phyloP scores from a whole-genome alignment of 768 basidiomycete species.

The Boletus vinaceobasis region DNA sequence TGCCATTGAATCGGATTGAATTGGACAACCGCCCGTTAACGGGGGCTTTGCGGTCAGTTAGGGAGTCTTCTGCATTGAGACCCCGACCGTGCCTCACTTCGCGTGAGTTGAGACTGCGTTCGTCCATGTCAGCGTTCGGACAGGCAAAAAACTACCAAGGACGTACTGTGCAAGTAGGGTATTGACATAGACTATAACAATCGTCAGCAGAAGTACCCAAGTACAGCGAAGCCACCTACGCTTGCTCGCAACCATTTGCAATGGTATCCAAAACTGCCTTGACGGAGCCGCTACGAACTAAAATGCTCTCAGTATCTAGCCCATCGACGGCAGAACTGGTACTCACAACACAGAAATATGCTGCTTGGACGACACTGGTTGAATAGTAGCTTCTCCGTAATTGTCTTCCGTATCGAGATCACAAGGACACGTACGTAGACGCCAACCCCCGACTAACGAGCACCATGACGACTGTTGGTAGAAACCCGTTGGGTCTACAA shows the following conservation, averaged over 20 bases:
- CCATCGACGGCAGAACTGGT: not conserved
- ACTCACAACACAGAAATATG: conserved; percentile 22
- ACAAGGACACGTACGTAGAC: conserved; percentile 20
- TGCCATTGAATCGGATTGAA: conserved; percentile 12
- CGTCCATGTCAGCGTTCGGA: not conserved
- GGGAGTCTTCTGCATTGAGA: conserved; percentile 25
- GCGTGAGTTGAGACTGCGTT: conserved; percentile 26
- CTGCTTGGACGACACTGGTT: conserved; percentile 17
- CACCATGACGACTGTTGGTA: not conserved
- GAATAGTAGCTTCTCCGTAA: not conserved
- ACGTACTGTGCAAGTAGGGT: conserved; percentile 26
- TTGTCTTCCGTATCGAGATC: not conserved
- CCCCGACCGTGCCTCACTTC: conserved; percentile 16
- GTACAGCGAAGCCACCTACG: conserved; percentile 2
- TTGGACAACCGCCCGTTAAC: not conserved
- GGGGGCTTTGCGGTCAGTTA: not conserved
- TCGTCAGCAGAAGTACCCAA: not conserved
- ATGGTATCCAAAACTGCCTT: conserved; percentile 21
- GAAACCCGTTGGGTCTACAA: conserved; percentile 10
- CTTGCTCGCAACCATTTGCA: conserved; percentile 29
- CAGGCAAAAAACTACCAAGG: not conserved
- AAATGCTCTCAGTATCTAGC: not conserved
- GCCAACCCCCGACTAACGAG: conserved; percentile 21
- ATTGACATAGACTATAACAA: conserved; percentile 27
- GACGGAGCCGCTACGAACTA: conserved; percentile 26